phyloP scores from a whole-genome alignment of 1,284 basidiomycete genomes.

The Chondrostereum purpureum region DNA sequence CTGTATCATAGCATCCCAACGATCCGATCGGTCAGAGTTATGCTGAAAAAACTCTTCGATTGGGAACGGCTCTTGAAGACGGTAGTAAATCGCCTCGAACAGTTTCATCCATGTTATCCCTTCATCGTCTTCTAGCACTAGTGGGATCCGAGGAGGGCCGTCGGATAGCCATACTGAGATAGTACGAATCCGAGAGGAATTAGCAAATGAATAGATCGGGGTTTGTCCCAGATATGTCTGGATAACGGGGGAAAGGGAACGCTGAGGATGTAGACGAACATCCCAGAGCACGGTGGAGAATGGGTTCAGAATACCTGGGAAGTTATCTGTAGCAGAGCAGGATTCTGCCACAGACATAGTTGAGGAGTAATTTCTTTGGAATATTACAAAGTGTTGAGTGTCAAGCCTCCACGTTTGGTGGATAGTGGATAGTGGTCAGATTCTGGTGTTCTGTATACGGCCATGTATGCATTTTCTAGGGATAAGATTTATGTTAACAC shows the following conservation, averaged over 20 bases:
- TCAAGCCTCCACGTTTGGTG: not conserved
- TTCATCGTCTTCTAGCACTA: not conserved
- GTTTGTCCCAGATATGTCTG: not conserved
- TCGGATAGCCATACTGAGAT: not conserved
- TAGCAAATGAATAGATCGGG: not conserved
- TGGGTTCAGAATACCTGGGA: not conserved
- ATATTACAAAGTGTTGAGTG: not conserved
- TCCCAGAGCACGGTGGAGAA: not conserved
- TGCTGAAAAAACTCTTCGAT: not conserved
- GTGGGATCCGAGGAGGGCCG: not conserved
- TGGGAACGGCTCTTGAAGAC: not conserved
- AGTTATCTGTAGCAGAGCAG: not conserved
- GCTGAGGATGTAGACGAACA: not conserved
- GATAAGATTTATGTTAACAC: too few species aligned
- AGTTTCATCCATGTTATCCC: not conserved
- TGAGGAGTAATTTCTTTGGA: not conserved
- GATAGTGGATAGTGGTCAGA: not conserved
- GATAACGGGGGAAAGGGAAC: not conserved
- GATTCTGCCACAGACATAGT: not conserved
- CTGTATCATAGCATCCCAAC: not conserved
- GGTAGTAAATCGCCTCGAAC: not conserved
- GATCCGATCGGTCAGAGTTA: not conserved
- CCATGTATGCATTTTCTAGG: too few species aligned
- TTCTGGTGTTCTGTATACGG: too few species aligned
- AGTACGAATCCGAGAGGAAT: not conserved